A percentile compares a stretch with the other conserved stretches of the same genome.
Evolutionary conservation across 345 rosid genomes (phyloP).

Genomic region (Syzygium aqueum): DNA sequence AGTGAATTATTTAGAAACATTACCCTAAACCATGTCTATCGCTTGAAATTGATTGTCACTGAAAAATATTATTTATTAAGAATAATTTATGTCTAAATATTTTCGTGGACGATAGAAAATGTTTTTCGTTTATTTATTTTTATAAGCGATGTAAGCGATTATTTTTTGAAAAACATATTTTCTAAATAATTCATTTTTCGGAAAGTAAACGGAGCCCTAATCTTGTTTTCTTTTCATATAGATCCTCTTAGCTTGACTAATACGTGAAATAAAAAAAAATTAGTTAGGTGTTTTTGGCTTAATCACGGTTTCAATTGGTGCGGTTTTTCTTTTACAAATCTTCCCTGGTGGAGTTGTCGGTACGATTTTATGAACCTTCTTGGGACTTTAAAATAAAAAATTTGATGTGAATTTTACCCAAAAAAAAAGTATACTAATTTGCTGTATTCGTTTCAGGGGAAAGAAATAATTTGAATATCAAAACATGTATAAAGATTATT

Average conservation of each 20-base stretch:
- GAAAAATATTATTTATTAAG: neutral
- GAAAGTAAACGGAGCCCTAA: neutral
- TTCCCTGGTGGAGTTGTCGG: too few relatives aligned
- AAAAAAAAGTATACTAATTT: too few relatives aligned
- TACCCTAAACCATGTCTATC: neutral
- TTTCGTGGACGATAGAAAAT: neutral
- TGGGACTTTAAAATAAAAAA: too few relatives aligned
- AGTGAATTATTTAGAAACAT: neutral
- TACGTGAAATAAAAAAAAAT: neutral
- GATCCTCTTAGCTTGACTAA: neutral
- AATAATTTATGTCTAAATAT: neutral
- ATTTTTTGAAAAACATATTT: neutral
- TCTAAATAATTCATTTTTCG: neutral
- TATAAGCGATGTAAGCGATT: neutral
- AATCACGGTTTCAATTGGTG: too few relatives aligned
- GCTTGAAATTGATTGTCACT: neutral
- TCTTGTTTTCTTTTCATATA: neutral
- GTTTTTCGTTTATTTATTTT: neutral
- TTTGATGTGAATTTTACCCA: too few relatives aligned
- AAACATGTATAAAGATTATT: neutral
- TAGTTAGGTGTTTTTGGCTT: neutral
- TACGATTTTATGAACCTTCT: too few relatives aligned
- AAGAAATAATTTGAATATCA: neutral
- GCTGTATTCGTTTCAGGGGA: too few relatives aligned
- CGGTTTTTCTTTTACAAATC: too few relatives aligned